phyloP scores from a whole-genome alignment of 2,329 filamentous ascomycete genomes.

The Xylaria hypoxylon region DNA sequence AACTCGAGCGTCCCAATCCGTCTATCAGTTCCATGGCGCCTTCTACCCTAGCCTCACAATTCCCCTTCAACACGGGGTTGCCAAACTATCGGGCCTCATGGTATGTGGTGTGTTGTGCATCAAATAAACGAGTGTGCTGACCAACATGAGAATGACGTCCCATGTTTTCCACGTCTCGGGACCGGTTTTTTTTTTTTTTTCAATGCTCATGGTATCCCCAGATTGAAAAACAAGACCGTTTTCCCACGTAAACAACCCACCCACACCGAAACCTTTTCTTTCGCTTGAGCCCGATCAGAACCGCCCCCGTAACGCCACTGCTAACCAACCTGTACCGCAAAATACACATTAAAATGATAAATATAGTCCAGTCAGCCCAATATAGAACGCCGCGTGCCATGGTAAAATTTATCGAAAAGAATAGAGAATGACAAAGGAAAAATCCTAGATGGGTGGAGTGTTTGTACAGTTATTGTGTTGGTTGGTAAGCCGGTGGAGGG shows the following conservation, averaged over 20 bases:
- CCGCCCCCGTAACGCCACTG: slow-evolving; percentile 39
- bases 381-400: slow-evolving; percentile 38
- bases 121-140: slow-evolving; percentile 26
- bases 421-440: slow-evolving; percentile 34
- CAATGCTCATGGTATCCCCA: slow-evolving; percentile 19
- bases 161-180: slow-evolving; percentile 17
- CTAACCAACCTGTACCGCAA: slow-evolving; percentile 30
- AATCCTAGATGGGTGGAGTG: slow-evolving; percentile 10
- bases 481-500: slow-evolving; percentile 73
- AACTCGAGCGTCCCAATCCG: background rate
- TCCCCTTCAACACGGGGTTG: slow-evolving; percentile 18
- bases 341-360: slow-evolving; percentile 38
- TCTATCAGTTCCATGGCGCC: background rate
- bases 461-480: slow-evolving; percentile 53
- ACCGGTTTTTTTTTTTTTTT: slow-evolving; percentile 8
- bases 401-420: slow-evolving; percentile 27
- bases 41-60: slow-evolving; percentile 5
- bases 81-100: slow-evolving; percentile 22
- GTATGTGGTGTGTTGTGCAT: slow-evolving; percentile 21
- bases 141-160: slow-evolving; percentile 15
- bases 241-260: slow-evolving; percentile 23
- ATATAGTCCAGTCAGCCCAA: slow-evolving; percentile 28
- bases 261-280: slow-evolving; percentile 21
- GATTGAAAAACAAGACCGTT: slow-evolving; percentile 21
- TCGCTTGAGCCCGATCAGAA: slow-evolving; percentile 25